Evolutionary conservation across 768 basidiomycete genomes (phyloP).

Genomic region (Phanerodontia chrysosporium): DNA sequence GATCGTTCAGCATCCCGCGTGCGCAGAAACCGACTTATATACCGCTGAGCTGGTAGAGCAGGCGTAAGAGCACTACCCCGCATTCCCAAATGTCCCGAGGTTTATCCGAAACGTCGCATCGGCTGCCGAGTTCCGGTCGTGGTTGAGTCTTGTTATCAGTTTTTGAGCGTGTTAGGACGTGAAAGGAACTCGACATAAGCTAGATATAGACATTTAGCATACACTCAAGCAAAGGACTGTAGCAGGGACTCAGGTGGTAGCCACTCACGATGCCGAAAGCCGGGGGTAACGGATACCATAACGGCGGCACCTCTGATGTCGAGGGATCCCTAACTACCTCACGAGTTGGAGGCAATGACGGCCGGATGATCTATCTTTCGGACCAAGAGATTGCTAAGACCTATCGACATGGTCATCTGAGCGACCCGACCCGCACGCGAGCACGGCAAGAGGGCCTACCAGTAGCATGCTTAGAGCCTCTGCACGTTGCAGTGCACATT

Average conservation of each 20-base stretch:
- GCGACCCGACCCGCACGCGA: not conserved
- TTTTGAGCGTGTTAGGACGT: too few species aligned
- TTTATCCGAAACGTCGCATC: conserved; percentile 6
- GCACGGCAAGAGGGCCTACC: too few species aligned
- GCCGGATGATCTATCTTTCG: not conserved
- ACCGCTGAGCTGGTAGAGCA: not conserved
- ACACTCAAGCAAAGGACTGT: too few species aligned
- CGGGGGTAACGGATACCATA: not conserved
- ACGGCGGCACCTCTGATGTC: not conserved
- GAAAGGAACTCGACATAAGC: too few species aligned
- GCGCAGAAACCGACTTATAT: not conserved
- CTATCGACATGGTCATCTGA: not conserved
- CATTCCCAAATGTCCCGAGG: conserved; percentile 5
- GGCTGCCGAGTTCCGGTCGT: conserved; percentile 1
- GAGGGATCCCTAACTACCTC: not conserved
- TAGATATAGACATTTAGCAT: too few species aligned
- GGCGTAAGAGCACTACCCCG: not conserved
- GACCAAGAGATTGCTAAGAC: not conserved
- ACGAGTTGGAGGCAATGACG: not conserved
- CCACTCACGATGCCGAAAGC: not conserved
- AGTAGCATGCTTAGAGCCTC: too few species aligned
- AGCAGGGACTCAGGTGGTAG: not conserved
- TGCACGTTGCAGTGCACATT: too few species aligned
- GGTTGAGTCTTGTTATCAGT: not conserved
- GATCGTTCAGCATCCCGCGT: not conserved